A percentile compares a stretch with the other conserved stretches of the same genome.
phyloP scores from a whole-genome alignment of 345 rosid genomes.

The Populus nigra region DNA sequence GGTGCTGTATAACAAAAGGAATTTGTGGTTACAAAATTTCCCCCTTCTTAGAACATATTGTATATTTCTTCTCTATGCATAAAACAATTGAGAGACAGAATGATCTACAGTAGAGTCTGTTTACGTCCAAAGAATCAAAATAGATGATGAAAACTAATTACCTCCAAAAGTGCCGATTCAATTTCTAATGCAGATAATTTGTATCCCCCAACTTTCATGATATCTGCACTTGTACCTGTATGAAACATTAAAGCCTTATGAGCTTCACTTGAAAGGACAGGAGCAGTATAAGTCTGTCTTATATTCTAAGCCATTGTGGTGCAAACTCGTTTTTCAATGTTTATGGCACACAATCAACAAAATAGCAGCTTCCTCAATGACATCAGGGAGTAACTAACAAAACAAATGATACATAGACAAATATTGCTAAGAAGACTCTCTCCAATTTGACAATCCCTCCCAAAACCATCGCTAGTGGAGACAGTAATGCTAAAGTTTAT shows the following conservation, averaged over 20 bases:
- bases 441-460: too few relatives aligned
- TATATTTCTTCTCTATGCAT: neutral
- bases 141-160: slow-evolving; percentile 22
- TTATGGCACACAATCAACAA: neutral
- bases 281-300: neutral
- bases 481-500: too few relatives aligned
- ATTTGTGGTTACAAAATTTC: neutral
- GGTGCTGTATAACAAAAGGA: slow-evolving; percentile 56
- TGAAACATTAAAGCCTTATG: neutral
- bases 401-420: neutral
- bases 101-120: neutral
- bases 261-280: neutral
- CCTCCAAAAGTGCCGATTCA: slow-evolving; percentile 88
- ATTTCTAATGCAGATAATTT: slow-evolving; percentile 93
- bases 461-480: too few relatives aligned
- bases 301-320: neutral
- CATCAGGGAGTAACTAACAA: neutral
- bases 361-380: neutral
- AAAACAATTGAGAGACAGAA: neutral
- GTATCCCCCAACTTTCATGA: slow-evolving; percentile 97
- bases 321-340: neutral
- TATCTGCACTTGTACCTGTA: slow-evolving; percentile 88
- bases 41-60: neutral
- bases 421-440: too few relatives aligned
- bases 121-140: neutral